Evolutionary conservation across 805 yeast species (phyloP).

Genomic region (Myxozyma vanderwaltii): DNA sequence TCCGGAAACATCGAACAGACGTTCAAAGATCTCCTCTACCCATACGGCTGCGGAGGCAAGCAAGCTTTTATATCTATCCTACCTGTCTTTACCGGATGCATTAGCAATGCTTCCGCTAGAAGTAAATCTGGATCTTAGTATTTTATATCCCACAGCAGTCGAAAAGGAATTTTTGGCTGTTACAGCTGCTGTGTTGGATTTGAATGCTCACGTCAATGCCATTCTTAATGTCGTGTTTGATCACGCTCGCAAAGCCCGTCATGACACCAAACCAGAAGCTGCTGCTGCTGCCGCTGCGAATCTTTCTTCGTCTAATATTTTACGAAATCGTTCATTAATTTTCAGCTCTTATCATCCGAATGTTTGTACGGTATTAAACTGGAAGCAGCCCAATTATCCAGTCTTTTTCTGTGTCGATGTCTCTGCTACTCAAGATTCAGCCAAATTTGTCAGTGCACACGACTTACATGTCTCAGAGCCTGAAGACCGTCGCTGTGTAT

Average conservation of each 20-base stretch:
- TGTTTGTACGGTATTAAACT: conserved; percentile 90
- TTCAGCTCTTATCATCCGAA: conserved; percentile 84
- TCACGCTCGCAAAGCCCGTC: conserved; percentile 57
- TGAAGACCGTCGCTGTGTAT: conserved; percentile 47
- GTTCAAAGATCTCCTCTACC: background rate
- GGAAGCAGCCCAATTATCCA: conserved; percentile 99
- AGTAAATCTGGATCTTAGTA: conserved; percentile 71
- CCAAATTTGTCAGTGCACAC: conserved; percentile 38
- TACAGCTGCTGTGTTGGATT: conserved; percentile 44
- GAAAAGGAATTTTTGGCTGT: conserved; percentile 41
- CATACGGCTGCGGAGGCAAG: conserved; percentile 33
- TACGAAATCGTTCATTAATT: conserved; percentile 53
- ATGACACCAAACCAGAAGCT: conserved; percentile 34
- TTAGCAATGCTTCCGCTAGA: conserved; percentile 57
- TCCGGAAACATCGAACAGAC: background rate
- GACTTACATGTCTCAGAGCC: conserved; percentile 37
- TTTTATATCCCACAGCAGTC: conserved; percentile 68
- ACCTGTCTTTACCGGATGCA: conserved; percentile 62
- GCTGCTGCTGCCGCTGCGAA: conserved; percentile 35
- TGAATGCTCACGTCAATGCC: conserved; percentile 76
- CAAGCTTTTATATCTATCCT: conserved; percentile 43
- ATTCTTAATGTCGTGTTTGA: conserved; percentile 72
- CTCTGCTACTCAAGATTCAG: conserved; percentile 43
- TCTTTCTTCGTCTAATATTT: conserved; percentile 1
- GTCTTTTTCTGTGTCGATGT: conserved; percentile 77